phyloP scores from a whole-genome alignment of 2,329 filamentous ascomycete species.

The Fonsecaea pugnacius region DNA sequence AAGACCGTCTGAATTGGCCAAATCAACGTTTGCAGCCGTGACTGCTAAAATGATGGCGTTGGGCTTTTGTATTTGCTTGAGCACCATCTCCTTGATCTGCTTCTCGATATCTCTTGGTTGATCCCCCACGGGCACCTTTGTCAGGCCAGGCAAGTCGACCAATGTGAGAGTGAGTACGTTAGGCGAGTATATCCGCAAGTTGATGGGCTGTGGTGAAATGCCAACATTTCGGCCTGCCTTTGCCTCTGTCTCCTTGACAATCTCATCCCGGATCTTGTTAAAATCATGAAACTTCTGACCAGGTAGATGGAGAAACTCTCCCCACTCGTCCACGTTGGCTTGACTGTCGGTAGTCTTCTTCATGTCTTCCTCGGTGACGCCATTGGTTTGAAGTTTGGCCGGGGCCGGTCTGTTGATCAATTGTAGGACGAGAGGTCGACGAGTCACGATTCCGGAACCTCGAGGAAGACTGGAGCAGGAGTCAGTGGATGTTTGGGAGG shows the following conservation, averaged over 20 bases:
- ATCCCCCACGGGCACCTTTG: slow-evolving; percentile 94
- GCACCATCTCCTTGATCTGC: slow-evolving; percentile 96
- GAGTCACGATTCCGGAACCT: slow-evolving; percentile 95
- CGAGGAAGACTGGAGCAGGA: slow-evolving; percentile 73
- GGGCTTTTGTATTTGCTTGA: slow-evolving; percentile 98
- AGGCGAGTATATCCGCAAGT: slow-evolving; percentile 96
- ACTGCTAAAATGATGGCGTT: slow-evolving; percentile 98
- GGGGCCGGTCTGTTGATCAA: slow-evolving; percentile 84
- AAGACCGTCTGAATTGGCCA: slow-evolving; percentile 97
- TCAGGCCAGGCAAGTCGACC: slow-evolving; percentile 94
- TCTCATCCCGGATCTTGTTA: slow-evolving; percentile 97
- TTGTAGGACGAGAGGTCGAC: slow-evolving; percentile 93
- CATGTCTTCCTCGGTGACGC: slow-evolving; percentile 68
- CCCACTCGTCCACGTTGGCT: slow-evolving; percentile 94
- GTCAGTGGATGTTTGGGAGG: slow-evolving; percentile 39
- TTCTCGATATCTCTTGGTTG: slow-evolving; percentile 95
- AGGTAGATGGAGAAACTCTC: slow-evolving; percentile 96
- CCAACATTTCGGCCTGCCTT: slow-evolving; percentile 96
- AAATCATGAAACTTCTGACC: slow-evolving; percentile 98
- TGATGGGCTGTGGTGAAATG: slow-evolving; percentile 96
- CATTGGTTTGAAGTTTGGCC: slow-evolving; percentile 69
- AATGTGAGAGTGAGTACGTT: slow-evolving; percentile 96
- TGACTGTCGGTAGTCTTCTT: slow-evolving; percentile 75
- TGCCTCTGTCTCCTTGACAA: slow-evolving; percentile 91
- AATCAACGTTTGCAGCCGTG: slow-evolving; percentile 93